Base-by-base conservation (phyloP, 1,139 yeast species). In the Suhomyces maxii region DNA sequence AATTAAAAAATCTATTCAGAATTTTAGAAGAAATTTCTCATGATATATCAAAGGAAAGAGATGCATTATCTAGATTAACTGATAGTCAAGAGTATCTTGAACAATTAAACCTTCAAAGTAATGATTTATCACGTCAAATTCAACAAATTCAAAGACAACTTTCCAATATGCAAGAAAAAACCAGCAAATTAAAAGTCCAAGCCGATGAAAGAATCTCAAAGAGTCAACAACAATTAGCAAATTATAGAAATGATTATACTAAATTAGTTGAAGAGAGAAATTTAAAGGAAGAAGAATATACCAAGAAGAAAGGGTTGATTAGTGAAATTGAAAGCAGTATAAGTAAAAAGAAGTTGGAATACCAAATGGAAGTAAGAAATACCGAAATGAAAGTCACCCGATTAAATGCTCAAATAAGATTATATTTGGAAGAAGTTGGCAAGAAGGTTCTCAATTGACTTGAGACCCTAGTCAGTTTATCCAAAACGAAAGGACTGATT, bases 21-120 rank as follows among this genome's bases (percentile, higher is more conserved):
- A 67, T 80, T 4, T 65, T 84, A 36, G 87, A 84, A 41, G 91
- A 84, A 46, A 71, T 85, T 13, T 71, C 76, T 36, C 65, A 65
- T 31, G 89, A 82, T 49, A 58, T 82, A 23, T 67, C 64, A 36
- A 74, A 74, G 53, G 77, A 79, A 48, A 80, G 76, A 42, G 71
- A 67, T 23, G 75, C 79, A 6, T 56, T 64, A 38, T 61, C 67
- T 18, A 71, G 75, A 47, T 60, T 75, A 39, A 61, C 63, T 36
- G 68, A 73, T 39, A 65, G 69, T 49, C 77, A 75, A 51, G 86
- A 82, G 44, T 59, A 69, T 26, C 67, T 70, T 18, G 82, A 79
- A 33, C 78, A 74, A 46, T 68, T 53, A 26, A 67, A 68, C 45
- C 64, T 70, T 36, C 75, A 76, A 53, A 63, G 74, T 12, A 69